A percentile compares a stretch with the other conserved stretches of the same genome.
These are phyloP conservation scores for Pythium angustatum DNA, from an alignment of 352 stramenopile genomes.

Conservation along the genomic window DNA sequence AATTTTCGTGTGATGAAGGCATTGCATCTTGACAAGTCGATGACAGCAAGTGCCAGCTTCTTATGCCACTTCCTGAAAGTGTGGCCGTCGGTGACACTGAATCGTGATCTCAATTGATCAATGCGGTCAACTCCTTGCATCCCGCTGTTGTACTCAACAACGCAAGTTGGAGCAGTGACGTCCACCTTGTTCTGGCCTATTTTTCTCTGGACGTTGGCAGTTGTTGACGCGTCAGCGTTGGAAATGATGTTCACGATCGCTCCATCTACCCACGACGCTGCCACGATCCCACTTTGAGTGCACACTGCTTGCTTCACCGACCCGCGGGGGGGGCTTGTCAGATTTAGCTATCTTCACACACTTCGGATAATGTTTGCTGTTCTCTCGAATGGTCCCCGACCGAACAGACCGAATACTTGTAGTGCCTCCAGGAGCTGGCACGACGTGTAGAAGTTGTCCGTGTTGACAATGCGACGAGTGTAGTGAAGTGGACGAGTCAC, in stretches of 20 bases:
- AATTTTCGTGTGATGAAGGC: neutral
- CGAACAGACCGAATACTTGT: neutral
- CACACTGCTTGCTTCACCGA: neutral
- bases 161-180: neutral
- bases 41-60: neutral
- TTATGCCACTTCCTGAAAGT: conserved; percentile 1
- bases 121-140: conserved; percentile 1
- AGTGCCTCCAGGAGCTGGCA: neutral
- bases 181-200: neutral
- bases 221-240: neutral
- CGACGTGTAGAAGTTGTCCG: conserved; percentile 41
- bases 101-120: neutral
- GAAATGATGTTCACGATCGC: neutral
- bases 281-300: neutral
- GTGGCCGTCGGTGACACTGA: neutral
- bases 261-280: neutral
- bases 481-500: conserved; percentile 30
- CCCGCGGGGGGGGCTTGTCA: neutral
- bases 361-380: neutral
- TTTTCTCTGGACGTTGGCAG: neutral
- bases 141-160: neutral
- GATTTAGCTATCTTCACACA: neutral
- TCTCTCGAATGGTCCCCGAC: neutral
- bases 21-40: neutral
- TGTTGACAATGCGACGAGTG: conserved; percentile 32